phyloP scores from a whole-genome alignment of 352 stramenopile species.

The Pythium phragmiticola region DNA sequence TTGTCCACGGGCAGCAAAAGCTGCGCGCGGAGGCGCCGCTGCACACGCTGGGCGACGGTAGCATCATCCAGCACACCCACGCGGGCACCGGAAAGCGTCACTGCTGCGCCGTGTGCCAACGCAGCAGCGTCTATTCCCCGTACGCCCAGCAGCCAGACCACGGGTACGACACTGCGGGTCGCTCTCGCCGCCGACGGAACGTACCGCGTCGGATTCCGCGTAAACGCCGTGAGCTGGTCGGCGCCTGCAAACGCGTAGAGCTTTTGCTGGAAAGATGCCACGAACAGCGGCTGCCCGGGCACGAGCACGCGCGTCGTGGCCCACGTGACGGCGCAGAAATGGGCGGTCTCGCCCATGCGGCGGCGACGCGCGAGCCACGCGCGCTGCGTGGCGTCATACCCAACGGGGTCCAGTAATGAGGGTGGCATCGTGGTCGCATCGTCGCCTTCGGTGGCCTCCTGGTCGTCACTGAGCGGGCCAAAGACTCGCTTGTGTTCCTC shows the following conservation, averaged over 20 bases:
- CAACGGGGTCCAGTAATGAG: not conserved
- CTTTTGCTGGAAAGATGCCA: slow-evolving; percentile 41
- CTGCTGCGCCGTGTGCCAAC: slow-evolving; percentile 1
- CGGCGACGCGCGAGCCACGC: slow-evolving; percentile 7
- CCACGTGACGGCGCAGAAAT: slow-evolving; percentile 71
- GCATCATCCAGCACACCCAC: slow-evolving; percentile 16
- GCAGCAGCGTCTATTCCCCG: slow-evolving; percentile 30
- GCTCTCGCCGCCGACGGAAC: slow-evolving; percentile 29
- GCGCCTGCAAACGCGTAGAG: slow-evolving; percentile 61
- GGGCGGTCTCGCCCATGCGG: slow-evolving; percentile 46
- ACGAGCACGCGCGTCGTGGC: slow-evolving; percentile 33
- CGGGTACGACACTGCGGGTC: slow-evolving; percentile 38
- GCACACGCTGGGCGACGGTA: slow-evolving; percentile 22
- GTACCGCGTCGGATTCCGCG: slow-evolving; percentile 46
- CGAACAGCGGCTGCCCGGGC: slow-evolving; percentile 38
- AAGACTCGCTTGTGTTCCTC: slow-evolving; percentile 17
- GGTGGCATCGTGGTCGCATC: not conserved
- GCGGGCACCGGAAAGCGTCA: slow-evolving; percentile 1
- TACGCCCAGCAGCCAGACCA: slow-evolving; percentile 53
- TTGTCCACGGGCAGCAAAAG: slow-evolving; percentile 18
- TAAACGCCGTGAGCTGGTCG: slow-evolving; percentile 42
- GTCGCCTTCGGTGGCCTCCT: not conserved
- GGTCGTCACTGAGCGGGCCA: not conserved
- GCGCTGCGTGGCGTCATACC: slow-evolving; percentile 10
- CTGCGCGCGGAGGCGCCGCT: slow-evolving; percentile 22